Conservation (phyloP, 23 red algal species). For the Gracilaria gracilis region DNA sequence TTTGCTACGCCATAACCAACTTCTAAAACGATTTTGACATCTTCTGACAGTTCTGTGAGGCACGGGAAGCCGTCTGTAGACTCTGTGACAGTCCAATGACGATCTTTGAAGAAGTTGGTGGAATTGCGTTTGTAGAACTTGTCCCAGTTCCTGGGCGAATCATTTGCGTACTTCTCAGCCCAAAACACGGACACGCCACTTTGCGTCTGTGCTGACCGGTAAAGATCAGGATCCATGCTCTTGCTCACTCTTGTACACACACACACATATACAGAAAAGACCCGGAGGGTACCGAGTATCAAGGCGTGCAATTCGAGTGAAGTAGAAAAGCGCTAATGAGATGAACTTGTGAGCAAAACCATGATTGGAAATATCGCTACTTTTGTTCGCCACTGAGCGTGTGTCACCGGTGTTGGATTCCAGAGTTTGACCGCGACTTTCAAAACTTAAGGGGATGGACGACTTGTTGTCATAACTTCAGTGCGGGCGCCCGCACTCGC, state of each 20-base stretch:
- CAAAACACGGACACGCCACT: slow-evolving; percentile 60
- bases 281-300: too few relatives aligned
- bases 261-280: too few relatives aligned
- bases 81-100: slow-evolving; percentile 63
- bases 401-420: too few relatives aligned
- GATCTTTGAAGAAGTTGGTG: slow-evolving; percentile 77
- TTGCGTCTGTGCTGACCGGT: slow-evolving; percentile 29
- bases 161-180: slow-evolving; percentile 53
- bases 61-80: slow-evolving; percentile 74
- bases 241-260: not conserved
- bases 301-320: too few relatives aligned
- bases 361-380: too few relatives aligned
- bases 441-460: too few relatives aligned
- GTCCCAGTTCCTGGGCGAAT: slow-evolving; percentile 81
- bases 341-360: too few relatives aligned
- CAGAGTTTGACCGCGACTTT: too few relatives aligned
- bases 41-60: not conserved
- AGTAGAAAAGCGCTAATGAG: too few relatives aligned
- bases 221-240: slow-evolving; percentile 23
- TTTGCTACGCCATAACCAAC: slow-evolving; percentile 90
- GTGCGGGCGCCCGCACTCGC: too few relatives aligned
- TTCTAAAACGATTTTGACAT: slow-evolving; percentile 45
- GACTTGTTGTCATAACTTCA: too few relatives aligned
- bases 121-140: slow-evolving; percentile 84
- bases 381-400: too few relatives aligned